phyloP scores from a whole-genome alignment of 192 early-diverging fungal genomes.

The Thoreauomyces humboldtii region DNA sequence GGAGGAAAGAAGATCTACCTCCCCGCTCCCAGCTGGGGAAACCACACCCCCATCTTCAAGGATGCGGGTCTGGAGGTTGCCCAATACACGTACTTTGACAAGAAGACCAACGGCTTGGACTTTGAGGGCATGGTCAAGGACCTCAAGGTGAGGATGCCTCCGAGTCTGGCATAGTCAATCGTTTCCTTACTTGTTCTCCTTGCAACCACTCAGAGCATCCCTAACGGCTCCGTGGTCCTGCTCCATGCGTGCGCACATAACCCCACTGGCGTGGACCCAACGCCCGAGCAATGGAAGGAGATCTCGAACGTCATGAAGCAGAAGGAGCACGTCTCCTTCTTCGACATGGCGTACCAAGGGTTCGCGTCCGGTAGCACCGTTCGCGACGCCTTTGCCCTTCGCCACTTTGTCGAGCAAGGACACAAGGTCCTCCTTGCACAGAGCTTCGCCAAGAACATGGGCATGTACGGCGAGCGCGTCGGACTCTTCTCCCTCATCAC shows the following conservation, averaged over 20 bases:
- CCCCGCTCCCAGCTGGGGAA: conserved; percentile 94
- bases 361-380: conserved; percentile 91
- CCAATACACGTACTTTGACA: conserved; percentile 94
- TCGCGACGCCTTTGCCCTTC: conserved; percentile 90
- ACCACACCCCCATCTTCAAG: conserved; percentile 92
- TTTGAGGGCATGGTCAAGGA: conserved; percentile 90
- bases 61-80: conserved; percentile 84
- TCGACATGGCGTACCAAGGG: conserved; percentile 99
- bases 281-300: conserved; percentile 84
- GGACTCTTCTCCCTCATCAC: conserved; percentile 87
- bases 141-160: conserved; percentile 51
- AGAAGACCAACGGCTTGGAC: conserved; percentile 88
- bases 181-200: not conserved
- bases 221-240: conserved; percentile 83
- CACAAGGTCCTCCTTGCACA: conserved; percentile 80
- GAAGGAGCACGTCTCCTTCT: conserved; percentile 86
- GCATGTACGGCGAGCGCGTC: conserved; percentile 96
- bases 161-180: not conserved
- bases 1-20: conserved; percentile 85
- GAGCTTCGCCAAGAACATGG: conserved; percentile 99
- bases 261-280: conserved; percentile 98
- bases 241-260: conserved; percentile 99
- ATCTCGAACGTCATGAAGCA: conserved; percentile 75
- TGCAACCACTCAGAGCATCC: conserved; percentile 58
- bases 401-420: conserved; percentile 82